These are phyloP conservation scores for Nelumbo lutea DNA, from an alignment of 164 flowering plant genomes.

Conservation along the genomic window DNA sequence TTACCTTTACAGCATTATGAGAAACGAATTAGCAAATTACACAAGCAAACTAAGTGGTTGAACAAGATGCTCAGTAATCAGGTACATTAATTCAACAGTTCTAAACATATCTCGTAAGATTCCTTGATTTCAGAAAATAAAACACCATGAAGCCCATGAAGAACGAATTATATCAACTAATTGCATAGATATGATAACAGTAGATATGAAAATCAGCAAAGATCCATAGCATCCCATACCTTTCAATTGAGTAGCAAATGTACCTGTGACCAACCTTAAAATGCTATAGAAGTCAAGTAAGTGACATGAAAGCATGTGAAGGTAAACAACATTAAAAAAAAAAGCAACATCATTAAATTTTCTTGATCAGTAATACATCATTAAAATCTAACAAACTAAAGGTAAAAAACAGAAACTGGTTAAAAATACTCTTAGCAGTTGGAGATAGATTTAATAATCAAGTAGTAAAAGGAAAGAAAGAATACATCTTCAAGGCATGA, in stretches of 20 bases:
- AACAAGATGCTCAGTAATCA: neutral
- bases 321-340: neutral
- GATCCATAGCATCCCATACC: slow-evolving; percentile 29
- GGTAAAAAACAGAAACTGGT: neutral
- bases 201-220: slow-evolving; percentile 4
- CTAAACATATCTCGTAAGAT: neutral
- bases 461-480: no score
- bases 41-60: neutral
- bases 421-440: neutral
- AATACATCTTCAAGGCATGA: neutral
- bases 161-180: neutral
- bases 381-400: neutral
- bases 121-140: neutral
- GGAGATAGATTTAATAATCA: neutral
- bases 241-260: slow-evolving; percentile 29
- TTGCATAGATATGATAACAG: neutral
- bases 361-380: neutral
- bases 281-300: slow-evolving; percentile 22
- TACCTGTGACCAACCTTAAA: slow-evolving; percentile 25
- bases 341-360: neutral
- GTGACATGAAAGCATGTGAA: slow-evolving; percentile 2
- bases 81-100: neutral
- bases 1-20: no score
- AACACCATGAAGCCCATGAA: neutral
- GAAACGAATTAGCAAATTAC: no score